Percentiles rank a stretch among this genome's conserved stretches.
Evolutionary conservation across 2,329 filamentous ascomycete genomes (phyloP).

Genomic region (Sordariomycetes sp.): DNA sequence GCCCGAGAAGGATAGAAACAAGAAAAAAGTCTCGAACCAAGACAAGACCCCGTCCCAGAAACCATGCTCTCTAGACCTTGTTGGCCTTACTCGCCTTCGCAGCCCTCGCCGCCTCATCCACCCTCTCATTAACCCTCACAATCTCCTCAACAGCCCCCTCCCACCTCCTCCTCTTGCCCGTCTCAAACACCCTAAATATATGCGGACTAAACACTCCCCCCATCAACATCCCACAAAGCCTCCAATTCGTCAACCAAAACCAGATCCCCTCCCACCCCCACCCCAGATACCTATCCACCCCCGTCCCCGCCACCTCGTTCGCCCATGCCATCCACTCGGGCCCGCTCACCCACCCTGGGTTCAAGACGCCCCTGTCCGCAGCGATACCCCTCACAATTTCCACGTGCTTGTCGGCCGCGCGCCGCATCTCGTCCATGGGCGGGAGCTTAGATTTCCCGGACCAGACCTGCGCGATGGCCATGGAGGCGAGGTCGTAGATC

Average conservation of each 20-base stretch:
- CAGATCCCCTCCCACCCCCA: conserved; percentile 24
- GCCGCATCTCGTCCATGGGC: conserved; percentile 18
- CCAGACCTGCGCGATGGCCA: conserved; percentile 29
- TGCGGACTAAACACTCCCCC: conserved; percentile 25
- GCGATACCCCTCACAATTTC: neutral
- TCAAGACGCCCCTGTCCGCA: neutral
- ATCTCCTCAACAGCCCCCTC: conserved; percentile 21
- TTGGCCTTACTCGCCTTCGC: too few relatives aligned
- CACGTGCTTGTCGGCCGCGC: conserved; percentile 4
- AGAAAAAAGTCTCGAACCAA: neutral
- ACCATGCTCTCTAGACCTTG: neutral
- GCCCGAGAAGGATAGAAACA: neutral
- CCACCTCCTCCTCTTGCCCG: conserved; percentile 23
- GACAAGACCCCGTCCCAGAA: neutral
- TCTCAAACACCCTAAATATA: conserved; percentile 24
- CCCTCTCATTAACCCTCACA: neutral
- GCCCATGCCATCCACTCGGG: conserved; percentile 24
- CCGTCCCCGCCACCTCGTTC: conserved; percentile 25
- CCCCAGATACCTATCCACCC: conserved; percentile 23
- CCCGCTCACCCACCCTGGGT: conserved; percentile 13
- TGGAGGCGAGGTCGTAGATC: conserved; percentile 26
- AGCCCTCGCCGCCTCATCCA: neutral
- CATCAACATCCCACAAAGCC: conserved; percentile 22
- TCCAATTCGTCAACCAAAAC: conserved; percentile 24
- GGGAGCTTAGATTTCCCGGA: conserved; percentile 23